These are phyloP conservation scores for Phoma sp. DNA, from an alignment of 2,329 filamentous ascomycete species.

Conservation along the genomic window DNA sequence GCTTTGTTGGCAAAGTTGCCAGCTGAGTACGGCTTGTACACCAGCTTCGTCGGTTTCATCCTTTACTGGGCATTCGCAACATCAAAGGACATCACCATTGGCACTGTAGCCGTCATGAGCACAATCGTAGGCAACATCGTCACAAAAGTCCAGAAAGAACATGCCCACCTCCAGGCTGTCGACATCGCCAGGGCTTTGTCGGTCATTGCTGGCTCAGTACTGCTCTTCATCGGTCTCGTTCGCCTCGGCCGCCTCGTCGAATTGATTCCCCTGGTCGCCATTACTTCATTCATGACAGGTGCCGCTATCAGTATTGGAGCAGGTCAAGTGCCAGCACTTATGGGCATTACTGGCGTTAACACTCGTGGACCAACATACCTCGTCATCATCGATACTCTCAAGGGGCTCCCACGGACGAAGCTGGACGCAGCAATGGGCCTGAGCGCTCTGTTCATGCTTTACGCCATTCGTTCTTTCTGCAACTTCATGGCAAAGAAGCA, in stretches of 20 bases:
- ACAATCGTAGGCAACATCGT: slow-evolving; percentile 87
- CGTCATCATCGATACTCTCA: slow-evolving; percentile 85
- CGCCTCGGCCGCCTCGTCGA: slow-evolving; percentile 91
- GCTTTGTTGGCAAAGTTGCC: slow-evolving; percentile 81
- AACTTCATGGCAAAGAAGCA: slow-evolving; percentile 70
- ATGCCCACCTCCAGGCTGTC: slow-evolving; percentile 47
- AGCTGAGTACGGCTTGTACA: slow-evolving; percentile 86
- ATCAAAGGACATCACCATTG: slow-evolving; percentile 98
- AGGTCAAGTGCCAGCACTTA: slow-evolving; percentile 80
- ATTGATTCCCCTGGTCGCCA: slow-evolving; percentile 86
- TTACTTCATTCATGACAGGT: slow-evolving; percentile 97
- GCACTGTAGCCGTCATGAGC: slow-evolving; percentile 96
- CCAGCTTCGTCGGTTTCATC: slow-evolving; percentile 93
- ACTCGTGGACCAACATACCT: slow-evolving; percentile 79
- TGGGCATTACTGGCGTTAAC: slow-evolving; percentile 78
- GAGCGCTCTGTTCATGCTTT: slow-evolving; percentile 79
- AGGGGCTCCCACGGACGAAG: slow-evolving; percentile 69
- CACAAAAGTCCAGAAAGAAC: slow-evolving; percentile 60
- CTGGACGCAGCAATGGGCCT: slow-evolving; percentile 88
- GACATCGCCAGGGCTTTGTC: slow-evolving; percentile 81
- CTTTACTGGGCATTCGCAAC: slow-evolving; percentile 99
- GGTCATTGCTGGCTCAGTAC: slow-evolving; percentile 78
- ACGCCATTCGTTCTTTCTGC: slow-evolving; percentile 68
- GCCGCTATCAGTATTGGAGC: slow-evolving; percentile 87
- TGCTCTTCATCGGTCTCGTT: slow-evolving; percentile 79